Evolutionary conservation across 2,329 filamentous ascomycete species (phyloP).

Genomic region (Penicillium brevicompactum): DNA sequence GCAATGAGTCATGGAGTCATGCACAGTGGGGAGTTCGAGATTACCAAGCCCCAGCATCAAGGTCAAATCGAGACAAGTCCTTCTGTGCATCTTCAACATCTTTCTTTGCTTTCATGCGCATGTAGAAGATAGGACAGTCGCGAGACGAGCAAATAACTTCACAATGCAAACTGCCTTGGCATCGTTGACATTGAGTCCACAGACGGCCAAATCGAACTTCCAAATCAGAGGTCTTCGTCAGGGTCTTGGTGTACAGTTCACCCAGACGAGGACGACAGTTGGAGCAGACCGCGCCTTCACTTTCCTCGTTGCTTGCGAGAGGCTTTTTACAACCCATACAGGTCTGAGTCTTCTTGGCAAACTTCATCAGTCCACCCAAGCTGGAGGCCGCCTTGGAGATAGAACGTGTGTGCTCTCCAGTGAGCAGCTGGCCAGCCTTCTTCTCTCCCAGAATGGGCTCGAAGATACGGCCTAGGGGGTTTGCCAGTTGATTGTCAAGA

Average conservation of each 20-base stretch:
- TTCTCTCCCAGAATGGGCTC: slow-evolving; percentile 95
- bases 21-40: not conserved
- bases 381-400: slow-evolving; percentile 91
- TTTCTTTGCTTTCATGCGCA: slow-evolving; percentile 99
- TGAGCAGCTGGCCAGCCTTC: slow-evolving; percentile 81
- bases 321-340: slow-evolving; percentile 99
- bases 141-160: slow-evolving; percentile 96
- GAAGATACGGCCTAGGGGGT: slow-evolving; percentile 92
- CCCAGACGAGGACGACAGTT: slow-evolving; percentile 83
- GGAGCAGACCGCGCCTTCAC: slow-evolving; percentile 80
- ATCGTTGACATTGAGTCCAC: slow-evolving; percentile 98
- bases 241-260: slow-evolving; percentile 89
- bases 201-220: slow-evolving; percentile 89
- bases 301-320: slow-evolving; percentile 75
- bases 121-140: slow-evolving; percentile 99
- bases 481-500: slow-evolving; percentile 95
- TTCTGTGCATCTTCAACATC: slow-evolving; percentile 94
- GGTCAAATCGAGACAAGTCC: slow-evolving; percentile 86
- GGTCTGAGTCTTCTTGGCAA: slow-evolving; percentile 94
- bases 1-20: slow-evolving; percentile 18
- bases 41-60: slow-evolving; percentile 73
- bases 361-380: slow-evolving; percentile 95
- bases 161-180: slow-evolving; percentile 96
- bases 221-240: slow-evolving; percentile 85
- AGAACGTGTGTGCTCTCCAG: slow-evolving; percentile 90